phyloP scores from a whole-genome alignment of 1,139 yeast species.

The Candida albicans region DNA sequence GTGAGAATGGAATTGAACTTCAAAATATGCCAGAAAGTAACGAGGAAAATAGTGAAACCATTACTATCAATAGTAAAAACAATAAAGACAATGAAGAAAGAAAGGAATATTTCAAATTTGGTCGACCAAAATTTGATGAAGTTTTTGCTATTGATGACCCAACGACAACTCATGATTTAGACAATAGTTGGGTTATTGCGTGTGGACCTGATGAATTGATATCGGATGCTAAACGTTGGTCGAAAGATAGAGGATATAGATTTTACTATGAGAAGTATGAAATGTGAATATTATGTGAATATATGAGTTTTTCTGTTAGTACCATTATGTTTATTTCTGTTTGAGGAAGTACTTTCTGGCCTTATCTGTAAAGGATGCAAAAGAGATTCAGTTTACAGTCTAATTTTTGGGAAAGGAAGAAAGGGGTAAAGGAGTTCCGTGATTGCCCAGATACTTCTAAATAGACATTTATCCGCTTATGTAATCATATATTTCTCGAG shows the following conservation, averaged over 20 bases:
- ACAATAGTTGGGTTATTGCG: constrained; percentile 57
- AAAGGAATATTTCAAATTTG: constrained; percentile 15
- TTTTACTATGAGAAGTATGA: constrained; percentile 47
- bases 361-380: no score
- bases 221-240: constrained; percentile 45
- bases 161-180: constrained; percentile 24
- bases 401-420: no score
- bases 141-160: constrained; percentile 27
- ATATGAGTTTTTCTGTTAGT: background rate
- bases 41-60: background rate
- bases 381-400: no score
- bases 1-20: constrained; percentile 21
- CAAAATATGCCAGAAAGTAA: constrained; percentile 3
- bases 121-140: constrained; percentile 43
- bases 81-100: constrained; percentile 9
- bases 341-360: no score
- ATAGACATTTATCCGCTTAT: no score
- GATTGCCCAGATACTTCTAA: no score
- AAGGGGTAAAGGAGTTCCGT: no score
- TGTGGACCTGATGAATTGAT: constrained; percentile 68
- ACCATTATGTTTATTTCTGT: no score
- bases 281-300: constrained; percentile 28
- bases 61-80: constrained; percentile 1
- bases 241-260: constrained; percentile 34
- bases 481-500: no score